These are phyloP conservation scores for Antarctomyces pellizariae DNA, from an alignment of 495 filamentous ascomycete species.

Conservation along the genomic window DNA sequence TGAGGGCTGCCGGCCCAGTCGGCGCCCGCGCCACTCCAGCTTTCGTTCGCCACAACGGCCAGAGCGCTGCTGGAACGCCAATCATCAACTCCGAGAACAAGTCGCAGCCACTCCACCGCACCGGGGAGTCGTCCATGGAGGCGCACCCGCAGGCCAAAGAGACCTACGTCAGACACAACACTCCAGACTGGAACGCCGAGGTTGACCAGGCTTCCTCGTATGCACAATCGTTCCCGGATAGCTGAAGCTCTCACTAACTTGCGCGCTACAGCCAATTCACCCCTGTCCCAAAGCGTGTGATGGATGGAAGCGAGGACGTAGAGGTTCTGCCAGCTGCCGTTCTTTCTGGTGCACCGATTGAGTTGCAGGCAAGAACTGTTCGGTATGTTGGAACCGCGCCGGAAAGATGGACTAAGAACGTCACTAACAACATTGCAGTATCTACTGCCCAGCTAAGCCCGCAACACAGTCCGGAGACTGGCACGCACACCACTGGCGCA, in stretches of 20 bases:
- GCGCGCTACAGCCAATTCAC: constrained; percentile 47
- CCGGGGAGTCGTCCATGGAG: constrained; percentile 5
- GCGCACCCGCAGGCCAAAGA: constrained; percentile 8
- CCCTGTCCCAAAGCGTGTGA: constrained; percentile 64
- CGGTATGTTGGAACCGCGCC: constrained; percentile 29
- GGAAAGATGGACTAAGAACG: constrained; percentile 1
- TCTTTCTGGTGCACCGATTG: constrained; percentile 78
- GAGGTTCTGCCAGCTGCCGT: constrained; percentile 55
- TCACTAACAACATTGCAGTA: constrained; percentile 27
- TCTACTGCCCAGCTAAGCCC: constrained; percentile 72
- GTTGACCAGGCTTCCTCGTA: constrained; percentile 13
- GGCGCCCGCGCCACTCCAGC: constrained; percentile 15
- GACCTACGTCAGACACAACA: constrained; percentile 20
- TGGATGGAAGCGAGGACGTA: constrained; percentile 74
- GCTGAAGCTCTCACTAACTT: constrained; percentile 3
- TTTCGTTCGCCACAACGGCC: constrained; percentile 22
- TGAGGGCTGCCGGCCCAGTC: constrained; percentile 16
- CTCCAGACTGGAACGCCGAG: constrained; percentile 51
- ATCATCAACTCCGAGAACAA: constrained; percentile 7
- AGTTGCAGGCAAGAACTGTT: constrained; percentile 80
- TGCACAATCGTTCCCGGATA: not conserved
- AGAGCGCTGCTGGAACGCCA: constrained; percentile 16
- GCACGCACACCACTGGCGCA: constrained; percentile 69
- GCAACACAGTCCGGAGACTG: constrained; percentile 83
- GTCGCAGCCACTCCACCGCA: not conserved